Base-by-base conservation (phyloP, 208 protist genomes). In the Trypanosoma caninum region DNA sequence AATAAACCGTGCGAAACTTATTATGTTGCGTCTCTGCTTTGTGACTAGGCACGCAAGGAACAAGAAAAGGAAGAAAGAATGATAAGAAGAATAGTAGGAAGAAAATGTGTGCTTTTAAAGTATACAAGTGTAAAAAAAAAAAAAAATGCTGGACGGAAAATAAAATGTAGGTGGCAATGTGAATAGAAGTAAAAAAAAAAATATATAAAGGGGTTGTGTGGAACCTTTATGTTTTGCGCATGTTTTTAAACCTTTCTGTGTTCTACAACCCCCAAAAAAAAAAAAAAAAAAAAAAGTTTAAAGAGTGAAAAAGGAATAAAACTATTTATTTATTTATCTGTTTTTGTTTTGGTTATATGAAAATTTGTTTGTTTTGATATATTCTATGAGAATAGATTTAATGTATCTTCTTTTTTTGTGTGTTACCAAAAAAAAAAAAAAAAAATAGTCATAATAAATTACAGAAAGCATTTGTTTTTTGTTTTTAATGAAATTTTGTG, bases 271-370 rank as follows among this genome's bases (percentile, higher is more conserved):
- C 44, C 23, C 37, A 18, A 14, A 7, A 59, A 60, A 20, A 5
- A 38, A 65, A 56, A 45, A 27, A 55, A 46, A 65, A 52, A 65
- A 56, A 50, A 30, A 50, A 28, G 4, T 7, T 31, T 45, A 20
- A n/a, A 45, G 40, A 6, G 11, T 8, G 14, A 37, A 35, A 48
- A 60, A 23, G 11, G 33, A 40, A 38, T 23, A 30, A 55, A 55
- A n/a, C 2, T 54, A 23, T 35, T 33, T 11, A 34, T 3, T 30
- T 16, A 22, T 22, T 51, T 30, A 13, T 44, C 20, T 44, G 20
- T 44, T 44, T 44, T 34, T 34, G 10, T 52, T 1, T 30, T 52
- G 18, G 28, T 52, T 4, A 6, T 33, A 34, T 14, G 16, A 44
- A 38, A 7, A 38, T 38, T 38, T 13, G 9, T 38, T 38, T 38